Evolutionary conservation across 1,139 yeast genomes (phyloP).

Genomic region (Chernovozyma aurita): DNA sequence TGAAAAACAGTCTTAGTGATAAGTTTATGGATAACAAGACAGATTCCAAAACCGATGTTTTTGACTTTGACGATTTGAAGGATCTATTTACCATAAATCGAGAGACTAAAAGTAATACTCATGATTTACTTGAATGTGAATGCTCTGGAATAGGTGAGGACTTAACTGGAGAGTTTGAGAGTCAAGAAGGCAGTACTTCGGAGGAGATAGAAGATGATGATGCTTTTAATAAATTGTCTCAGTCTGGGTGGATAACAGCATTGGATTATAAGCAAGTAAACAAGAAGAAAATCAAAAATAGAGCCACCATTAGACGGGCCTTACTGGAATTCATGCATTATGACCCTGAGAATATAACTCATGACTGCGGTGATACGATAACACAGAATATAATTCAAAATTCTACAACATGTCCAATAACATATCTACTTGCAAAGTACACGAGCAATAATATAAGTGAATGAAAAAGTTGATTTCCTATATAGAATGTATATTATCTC

Average conservation of each 20-base stretch:
- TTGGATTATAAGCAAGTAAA: conserved; percentile 37
- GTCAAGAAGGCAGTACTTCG: conserved; percentile 11
- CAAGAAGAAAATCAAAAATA: conserved; percentile 24
- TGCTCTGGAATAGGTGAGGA: conserved; percentile 54
- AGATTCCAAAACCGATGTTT: conserved; percentile 41
- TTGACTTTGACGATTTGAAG: conserved; percentile 60
- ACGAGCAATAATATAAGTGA: conserved; percentile 4
- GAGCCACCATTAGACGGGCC: conserved; percentile 49
- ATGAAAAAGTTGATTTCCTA: neutral
- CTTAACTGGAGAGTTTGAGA: conserved; percentile 9
- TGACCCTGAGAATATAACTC: conserved; percentile 33
- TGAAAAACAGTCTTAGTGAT: conserved; percentile 77
- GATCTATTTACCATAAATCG: conserved; percentile 65
- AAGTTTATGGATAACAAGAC: conserved; percentile 60
- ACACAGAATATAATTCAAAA: conserved; percentile 1
- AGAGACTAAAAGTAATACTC: conserved; percentile 66
- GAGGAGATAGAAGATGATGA: conserved; percentile 15
- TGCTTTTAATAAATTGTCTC: conserved; percentile 7
- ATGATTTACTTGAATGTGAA: conserved; percentile 72
- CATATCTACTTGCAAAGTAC: conserved; percentile 15
- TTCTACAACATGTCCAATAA: conserved; percentile 10
- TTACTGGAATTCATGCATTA: conserved; percentile 60
- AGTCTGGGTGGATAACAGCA: conserved; percentile 49
- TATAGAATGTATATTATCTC: too few species aligned
- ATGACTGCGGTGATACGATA: conserved; percentile 2